Percentiles rank a stretch among this genome's conserved stretches.
Conservation (phyloP, 2,329 filamentous ascomycete genomes). For the Penicillium hordei region DNA sequence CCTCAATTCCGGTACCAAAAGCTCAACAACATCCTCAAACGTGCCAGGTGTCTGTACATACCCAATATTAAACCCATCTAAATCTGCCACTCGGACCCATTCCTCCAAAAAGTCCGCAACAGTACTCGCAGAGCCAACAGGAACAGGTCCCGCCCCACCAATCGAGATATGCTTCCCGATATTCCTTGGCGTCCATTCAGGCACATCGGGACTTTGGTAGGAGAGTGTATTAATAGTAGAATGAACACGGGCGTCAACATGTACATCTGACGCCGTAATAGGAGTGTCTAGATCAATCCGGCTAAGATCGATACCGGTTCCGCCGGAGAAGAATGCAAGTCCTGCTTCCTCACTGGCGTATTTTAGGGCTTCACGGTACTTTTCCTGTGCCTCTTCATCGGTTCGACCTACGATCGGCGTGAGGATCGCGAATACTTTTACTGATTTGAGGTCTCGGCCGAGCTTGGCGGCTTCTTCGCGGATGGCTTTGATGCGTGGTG, state of each 20-base stretch:
- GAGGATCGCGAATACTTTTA: slow-evolving; percentile 1
- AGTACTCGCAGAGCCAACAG: slow-evolving; percentile 10
- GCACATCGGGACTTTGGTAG: slow-evolving; percentile 9
- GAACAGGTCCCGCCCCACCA: slow-evolving; percentile 17
- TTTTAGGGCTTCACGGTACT: background rate
- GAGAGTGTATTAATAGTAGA: slow-evolving; percentile 5
- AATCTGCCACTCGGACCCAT: slow-evolving; percentile 24
- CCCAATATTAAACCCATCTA: slow-evolving; percentile 31
- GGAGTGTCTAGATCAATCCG: background rate
- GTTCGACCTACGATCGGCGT: slow-evolving; percentile 2
- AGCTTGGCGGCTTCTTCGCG: background rate
- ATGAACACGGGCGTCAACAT: slow-evolving; percentile 11
- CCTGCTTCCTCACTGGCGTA: slow-evolving; percentile 1
- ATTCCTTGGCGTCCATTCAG: slow-evolving; percentile 11
- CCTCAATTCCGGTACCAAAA: slow-evolving; percentile 26
- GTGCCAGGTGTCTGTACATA: slow-evolving; percentile 24
- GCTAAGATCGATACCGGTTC: slow-evolving; percentile 1
- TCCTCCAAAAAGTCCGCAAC: slow-evolving; percentile 32
- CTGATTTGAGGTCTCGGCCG: background rate
- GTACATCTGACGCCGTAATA: slow-evolving; percentile 9
- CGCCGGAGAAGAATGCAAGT: background rate
- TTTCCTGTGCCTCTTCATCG: background rate
- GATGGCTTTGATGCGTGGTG: background rate
- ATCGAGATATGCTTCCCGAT: slow-evolving; percentile 17
- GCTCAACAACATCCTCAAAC: slow-evolving; percentile 29